Percentiles rank a stretch among this genome's conserved stretches.
These are phyloP conservation scores for Platanus orientalis DNA, from an alignment of 164 flowering plant species.

Conservation along the genomic window DNA sequence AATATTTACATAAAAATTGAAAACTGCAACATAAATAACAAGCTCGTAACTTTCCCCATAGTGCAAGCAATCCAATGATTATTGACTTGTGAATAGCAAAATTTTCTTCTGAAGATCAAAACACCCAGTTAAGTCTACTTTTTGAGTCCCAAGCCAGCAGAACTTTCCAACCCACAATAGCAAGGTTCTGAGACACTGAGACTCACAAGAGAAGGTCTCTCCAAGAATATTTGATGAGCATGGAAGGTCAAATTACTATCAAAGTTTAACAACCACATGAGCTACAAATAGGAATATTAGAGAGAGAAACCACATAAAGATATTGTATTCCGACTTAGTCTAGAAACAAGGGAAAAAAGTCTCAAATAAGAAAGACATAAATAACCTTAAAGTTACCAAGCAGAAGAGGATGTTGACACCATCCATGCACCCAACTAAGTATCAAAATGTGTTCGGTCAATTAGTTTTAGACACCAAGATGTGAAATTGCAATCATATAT, in stretches of 20 bases:
- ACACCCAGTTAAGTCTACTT: too few relatives aligned
- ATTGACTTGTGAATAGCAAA: too few relatives aligned
- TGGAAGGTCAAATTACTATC: background rate
- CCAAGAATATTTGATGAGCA: background rate
- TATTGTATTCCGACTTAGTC: too few relatives aligned
- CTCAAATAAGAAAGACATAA: background rate
- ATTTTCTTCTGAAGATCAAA: too few relatives aligned
- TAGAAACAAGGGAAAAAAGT: background rate
- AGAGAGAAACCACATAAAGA: background rate
- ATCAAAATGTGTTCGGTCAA: background rate
- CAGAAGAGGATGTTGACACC: conserved; percentile 1
- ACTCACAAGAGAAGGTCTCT: background rate
- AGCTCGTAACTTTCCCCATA: background rate
- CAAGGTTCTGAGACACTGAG: background rate
- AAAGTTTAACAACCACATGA: background rate
- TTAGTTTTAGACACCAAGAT: conserved; percentile 8
- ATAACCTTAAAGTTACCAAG: conserved; percentile 2
- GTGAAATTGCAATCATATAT: conserved; percentile 3
- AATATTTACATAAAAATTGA: background rate
- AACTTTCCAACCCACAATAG: background rate
- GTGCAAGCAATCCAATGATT: background rate
- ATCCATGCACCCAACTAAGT: background rate
- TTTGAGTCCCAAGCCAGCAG: too few relatives aligned
- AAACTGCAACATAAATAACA: background rate
- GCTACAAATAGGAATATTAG: background rate